A percentile compares a stretch with the other conserved stretches of the same genome.
Conservation (phyloP, 2,329 filamentous ascomycete genomes). For the Lachnellula hyalina region DNA sequence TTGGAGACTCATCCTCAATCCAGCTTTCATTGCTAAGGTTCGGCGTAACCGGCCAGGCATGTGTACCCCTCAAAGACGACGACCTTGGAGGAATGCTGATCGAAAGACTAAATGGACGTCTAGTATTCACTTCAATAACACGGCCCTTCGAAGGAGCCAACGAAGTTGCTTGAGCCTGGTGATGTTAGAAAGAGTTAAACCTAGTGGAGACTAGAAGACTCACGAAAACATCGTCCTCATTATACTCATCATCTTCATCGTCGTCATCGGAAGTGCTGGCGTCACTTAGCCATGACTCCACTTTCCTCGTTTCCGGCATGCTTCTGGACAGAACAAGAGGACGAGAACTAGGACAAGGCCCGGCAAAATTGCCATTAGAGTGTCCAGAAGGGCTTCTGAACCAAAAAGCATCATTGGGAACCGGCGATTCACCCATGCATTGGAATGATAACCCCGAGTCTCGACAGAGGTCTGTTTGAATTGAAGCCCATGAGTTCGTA, state of each 20-base stretch:
- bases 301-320: conserved; percentile 9
- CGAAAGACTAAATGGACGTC: conserved; percentile 1
- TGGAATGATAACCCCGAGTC: conserved; percentile 25
- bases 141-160: conserved; percentile 21
- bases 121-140: conserved; percentile 20
- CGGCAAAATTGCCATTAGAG: neutral
- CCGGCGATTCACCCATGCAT: conserved; percentile 16
- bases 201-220: conserved; percentile 1
- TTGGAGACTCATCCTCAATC: conserved; percentile 3
- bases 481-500: neutral
- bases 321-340: conserved; percentile 1
- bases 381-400: conserved; percentile 10
- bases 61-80: conserved; percentile 12
- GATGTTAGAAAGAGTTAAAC: conserved; percentile 1
- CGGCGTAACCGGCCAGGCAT: neutral
- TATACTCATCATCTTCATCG: too few relatives aligned
- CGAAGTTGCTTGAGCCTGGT: conserved; percentile 22
- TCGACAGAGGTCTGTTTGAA: neutral
- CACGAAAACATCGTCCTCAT: conserved; percentile 19
- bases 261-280: conserved; percentile 16
- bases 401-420: conserved; percentile 17
- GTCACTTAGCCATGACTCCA: conserved; percentile 24
- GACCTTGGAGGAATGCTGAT: conserved; percentile 17
- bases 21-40: conserved; percentile 7
- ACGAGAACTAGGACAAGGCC: neutral